A percentile compares a stretch with the other conserved stretches of the same genome.
These are phyloP conservation scores for Aureobasidium sp. DNA, from an alignment of 2,329 filamentous ascomycete genomes.

Conservation along the genomic window DNA sequence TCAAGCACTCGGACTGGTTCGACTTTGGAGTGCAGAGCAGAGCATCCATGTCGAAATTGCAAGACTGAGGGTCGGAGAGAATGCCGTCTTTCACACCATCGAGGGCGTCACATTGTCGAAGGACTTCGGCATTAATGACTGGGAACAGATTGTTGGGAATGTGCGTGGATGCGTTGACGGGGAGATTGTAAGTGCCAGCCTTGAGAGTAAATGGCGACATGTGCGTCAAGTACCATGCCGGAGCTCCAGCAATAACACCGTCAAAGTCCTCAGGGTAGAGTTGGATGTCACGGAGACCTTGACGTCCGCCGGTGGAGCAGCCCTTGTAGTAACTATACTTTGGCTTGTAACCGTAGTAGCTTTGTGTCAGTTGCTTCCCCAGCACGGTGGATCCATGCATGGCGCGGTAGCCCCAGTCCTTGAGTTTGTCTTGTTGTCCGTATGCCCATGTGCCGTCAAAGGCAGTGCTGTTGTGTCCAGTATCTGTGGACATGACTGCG, in stretches of 20 bases:
- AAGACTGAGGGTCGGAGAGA: conserved; percentile 41
- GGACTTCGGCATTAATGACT: conserved; percentile 38
- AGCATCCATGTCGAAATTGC: conserved; percentile 38
- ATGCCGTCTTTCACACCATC: conserved; percentile 48
- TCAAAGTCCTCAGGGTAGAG: conserved; percentile 52
- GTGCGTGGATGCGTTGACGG: conserved; percentile 38
- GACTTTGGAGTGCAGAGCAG: conserved; percentile 32
- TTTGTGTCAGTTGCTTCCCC: conserved; percentile 42
- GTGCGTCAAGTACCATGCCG: conserved; percentile 46
- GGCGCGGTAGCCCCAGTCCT: conserved; percentile 34
- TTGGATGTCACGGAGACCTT: conserved; percentile 50
- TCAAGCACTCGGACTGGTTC: conserved; percentile 36
- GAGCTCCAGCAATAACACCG: conserved; percentile 48
- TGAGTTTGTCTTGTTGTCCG: conserved; percentile 30
- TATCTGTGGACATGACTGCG: conserved; percentile 39
- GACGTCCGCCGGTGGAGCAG: conserved; percentile 54
- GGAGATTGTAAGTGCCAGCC: conserved; percentile 44
- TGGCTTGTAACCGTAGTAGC: conserved; percentile 42
- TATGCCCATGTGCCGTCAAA: conserved; percentile 33
- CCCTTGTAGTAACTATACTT: conserved; percentile 50
- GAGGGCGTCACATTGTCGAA: conserved; percentile 44
- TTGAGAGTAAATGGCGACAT: conserved; percentile 40
- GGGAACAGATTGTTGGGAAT: conserved; percentile 39
- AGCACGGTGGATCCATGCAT: conserved; percentile 45
- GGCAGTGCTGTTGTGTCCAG: conserved; percentile 37